phyloP scores from a whole-genome alignment of 2,329 filamentous ascomycete genomes.

The Neonectria hederae region DNA sequence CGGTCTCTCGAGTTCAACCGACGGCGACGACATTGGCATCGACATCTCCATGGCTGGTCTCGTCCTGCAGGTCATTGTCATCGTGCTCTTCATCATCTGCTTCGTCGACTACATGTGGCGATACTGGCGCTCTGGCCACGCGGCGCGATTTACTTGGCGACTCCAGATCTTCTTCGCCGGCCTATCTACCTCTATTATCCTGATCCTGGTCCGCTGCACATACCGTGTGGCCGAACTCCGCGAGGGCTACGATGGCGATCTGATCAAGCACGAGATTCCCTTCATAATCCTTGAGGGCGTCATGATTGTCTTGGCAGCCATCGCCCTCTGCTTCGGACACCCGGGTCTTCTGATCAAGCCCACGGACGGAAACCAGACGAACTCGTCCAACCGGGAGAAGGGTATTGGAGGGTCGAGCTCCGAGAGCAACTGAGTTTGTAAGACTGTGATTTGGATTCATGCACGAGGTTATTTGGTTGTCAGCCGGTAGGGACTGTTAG shows the following conservation, averaged over 20 bases:
- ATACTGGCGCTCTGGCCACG: slow-evolving; percentile 45
- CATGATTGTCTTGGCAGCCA: slow-evolving; percentile 50
- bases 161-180: slow-evolving; percentile 59
- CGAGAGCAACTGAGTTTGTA: slow-evolving; percentile 13
- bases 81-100: slow-evolving; percentile 60
- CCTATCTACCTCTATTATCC: slow-evolving; percentile 62
- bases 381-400: slow-evolving; percentile 38
- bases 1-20: slow-evolving; percentile 57
- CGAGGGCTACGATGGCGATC: slow-evolving; percentile 66
- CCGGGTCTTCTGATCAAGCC: slow-evolving; percentile 52
- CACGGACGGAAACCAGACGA: neutral
- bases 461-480: neutral
- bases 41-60: slow-evolving; percentile 61
- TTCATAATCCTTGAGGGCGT: slow-evolving; percentile 65
- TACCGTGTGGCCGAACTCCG: slow-evolving; percentile 73
- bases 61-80: slow-evolving; percentile 65
- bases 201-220: slow-evolving; percentile 69
- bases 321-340: slow-evolving; percentile 52
- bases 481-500: neutral
- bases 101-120: slow-evolving; percentile 62
- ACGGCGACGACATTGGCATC: slow-evolving; percentile 50
- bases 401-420: slow-evolving; percentile 9
- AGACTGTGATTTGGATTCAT: neutral
- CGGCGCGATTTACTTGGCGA: slow-evolving; percentile 40
- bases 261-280: slow-evolving; percentile 62